phyloP scores from a whole-genome alignment of 305 asterid genomes.

The Fraxinus paxiana region DNA sequence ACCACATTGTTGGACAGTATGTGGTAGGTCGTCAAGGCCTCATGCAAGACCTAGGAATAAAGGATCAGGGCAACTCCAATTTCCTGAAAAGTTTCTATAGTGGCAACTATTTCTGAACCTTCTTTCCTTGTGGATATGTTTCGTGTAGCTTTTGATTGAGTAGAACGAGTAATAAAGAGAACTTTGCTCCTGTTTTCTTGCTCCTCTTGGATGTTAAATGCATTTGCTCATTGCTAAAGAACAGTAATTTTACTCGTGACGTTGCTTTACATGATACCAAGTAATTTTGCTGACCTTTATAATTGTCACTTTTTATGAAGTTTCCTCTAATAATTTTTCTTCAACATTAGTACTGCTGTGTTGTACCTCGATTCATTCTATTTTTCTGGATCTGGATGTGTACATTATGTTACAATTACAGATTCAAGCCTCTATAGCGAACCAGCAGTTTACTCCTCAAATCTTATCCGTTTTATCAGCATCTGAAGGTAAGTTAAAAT shows the following conservation, averaged over 20 bases:
- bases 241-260: neutral
- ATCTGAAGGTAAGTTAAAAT: too few relatives aligned
- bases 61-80: conserved; percentile 55
- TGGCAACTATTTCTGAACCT: conserved; percentile 57
- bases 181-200: conserved; percentile 20
- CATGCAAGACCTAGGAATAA: conserved; percentile 33
- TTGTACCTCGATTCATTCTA: neutral
- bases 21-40: conserved; percentile 45
- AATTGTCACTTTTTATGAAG: neutral
- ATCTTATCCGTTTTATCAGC: too few relatives aligned
- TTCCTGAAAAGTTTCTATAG: conserved; percentile 70
- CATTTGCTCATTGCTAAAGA: neutral
- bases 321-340: neutral
- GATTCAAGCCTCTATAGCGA: too few relatives aligned
- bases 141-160: conserved; percentile 23
- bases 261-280: neutral
- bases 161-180: conserved; percentile 28
- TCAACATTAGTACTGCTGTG: neutral
- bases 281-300: neutral
- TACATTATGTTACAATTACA: too few relatives aligned
- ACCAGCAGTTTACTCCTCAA: too few relatives aligned
- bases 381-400: neutral
- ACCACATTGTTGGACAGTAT: conserved; percentile 82
- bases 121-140: conserved; percentile 20
- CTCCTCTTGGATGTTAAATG: conserved; percentile 10